Conservation (phyloP, 2,329 filamentous ascomycete species). For the Aspergillus sp. region DNA sequence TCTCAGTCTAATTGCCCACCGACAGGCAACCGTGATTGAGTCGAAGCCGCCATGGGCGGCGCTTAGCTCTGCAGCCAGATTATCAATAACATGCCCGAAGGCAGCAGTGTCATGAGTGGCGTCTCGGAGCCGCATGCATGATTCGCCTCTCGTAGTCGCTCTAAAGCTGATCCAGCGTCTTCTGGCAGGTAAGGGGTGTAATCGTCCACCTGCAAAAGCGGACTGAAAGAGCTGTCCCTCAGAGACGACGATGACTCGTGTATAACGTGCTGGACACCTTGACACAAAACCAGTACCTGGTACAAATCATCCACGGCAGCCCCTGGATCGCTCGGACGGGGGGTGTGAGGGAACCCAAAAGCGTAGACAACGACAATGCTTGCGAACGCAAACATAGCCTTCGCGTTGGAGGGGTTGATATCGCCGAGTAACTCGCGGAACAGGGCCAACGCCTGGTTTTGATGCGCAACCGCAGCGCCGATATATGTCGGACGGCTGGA, state of each 20-base stretch:
- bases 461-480: constrained; percentile 26
- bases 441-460: constrained; percentile 23
- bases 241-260: constrained; percentile 16
- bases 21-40: constrained; percentile 38
- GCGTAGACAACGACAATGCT: constrained; percentile 30
- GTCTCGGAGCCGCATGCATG: constrained; percentile 12
- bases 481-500: constrained; percentile 20
- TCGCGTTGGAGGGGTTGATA: constrained; percentile 27
- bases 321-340: constrained; percentile 18
- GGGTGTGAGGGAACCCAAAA: constrained; percentile 25
- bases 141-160: constrained; percentile 19
- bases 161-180: constrained; percentile 11
- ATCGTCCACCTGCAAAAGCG: constrained; percentile 19
- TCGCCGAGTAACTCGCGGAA: constrained; percentile 26
- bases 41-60: constrained; percentile 37
- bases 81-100: constrained; percentile 17
- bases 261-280: constrained; percentile 28
- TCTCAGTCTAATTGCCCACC: constrained; percentile 30
- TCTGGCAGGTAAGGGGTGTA: constrained; percentile 12
- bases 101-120: constrained; percentile 14
- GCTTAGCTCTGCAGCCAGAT: constrained; percentile 18
- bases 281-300: constrained; percentile 24
- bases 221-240: constrained; percentile 15
- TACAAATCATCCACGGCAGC: constrained; percentile 23
- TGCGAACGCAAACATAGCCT: constrained; percentile 32